Conservation (phyloP, 1,284 basidiomycete genomes). For the Fereydounia khargensis region DNA sequence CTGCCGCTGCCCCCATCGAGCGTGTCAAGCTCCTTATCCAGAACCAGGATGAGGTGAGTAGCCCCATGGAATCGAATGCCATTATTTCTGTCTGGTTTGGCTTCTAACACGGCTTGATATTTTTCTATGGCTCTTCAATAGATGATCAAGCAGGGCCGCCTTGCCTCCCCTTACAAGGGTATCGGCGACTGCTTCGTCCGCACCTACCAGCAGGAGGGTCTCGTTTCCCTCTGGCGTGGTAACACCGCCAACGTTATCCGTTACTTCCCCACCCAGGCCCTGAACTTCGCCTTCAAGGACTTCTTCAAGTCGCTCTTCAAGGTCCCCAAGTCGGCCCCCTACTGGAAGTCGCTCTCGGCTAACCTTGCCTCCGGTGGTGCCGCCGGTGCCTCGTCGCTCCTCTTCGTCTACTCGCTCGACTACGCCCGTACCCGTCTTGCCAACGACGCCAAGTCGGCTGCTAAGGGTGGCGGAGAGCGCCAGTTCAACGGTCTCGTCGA, state of each 20-base stretch:
- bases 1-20: slow-evolving; percentile 58
- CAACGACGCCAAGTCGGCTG: slow-evolving; percentile 57
- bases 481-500: slow-evolving; percentile 58
- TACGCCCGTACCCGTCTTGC: slow-evolving; percentile 59
- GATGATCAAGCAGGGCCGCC: slow-evolving; percentile 59
- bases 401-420: slow-evolving; percentile 58
- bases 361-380: slow-evolving; percentile 58
- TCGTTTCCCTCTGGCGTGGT: slow-evolving; percentile 57
- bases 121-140: too few relatives aligned
- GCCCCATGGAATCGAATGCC: background rate
- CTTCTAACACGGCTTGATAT: background rate
- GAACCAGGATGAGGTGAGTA: slow-evolving; percentile 59
- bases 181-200: slow-evolving; percentile 58
- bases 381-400: slow-evolving; percentile 57
- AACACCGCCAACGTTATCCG: slow-evolving; percentile 58
- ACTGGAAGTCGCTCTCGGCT: slow-evolving; percentile 55
- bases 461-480: slow-evolving; percentile 57
- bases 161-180: slow-evolving; percentile 57
- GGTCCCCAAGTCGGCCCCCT: slow-evolving; percentile 55
- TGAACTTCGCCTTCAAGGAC: slow-evolving; percentile 58
- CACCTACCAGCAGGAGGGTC: slow-evolving; percentile 57
- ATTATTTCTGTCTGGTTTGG: background rate
- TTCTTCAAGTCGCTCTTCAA: slow-evolving; percentile 57
- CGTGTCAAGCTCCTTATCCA: slow-evolving; percentile 58
- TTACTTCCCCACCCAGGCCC: slow-evolving; percentile 57